Conservation (phyloP, 1,139 yeast genomes). For the Hansenula lynferdii region DNA sequence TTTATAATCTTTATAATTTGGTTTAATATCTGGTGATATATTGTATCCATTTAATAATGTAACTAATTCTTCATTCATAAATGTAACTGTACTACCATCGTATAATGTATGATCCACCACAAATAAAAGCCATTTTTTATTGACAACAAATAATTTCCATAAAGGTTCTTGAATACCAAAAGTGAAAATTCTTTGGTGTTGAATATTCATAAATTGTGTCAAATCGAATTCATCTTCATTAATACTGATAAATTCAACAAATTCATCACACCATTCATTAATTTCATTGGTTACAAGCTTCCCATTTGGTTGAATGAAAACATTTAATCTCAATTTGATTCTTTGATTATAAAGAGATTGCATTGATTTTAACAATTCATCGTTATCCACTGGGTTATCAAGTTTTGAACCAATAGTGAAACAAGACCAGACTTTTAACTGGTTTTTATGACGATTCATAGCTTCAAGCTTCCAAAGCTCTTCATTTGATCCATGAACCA, state of each 20-base stretch:
- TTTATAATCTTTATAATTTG: not conserved
- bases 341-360: not conserved
- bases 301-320: not conserved
- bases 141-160: constrained; percentile 1
- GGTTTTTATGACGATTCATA: not conserved
- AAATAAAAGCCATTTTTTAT: not conserved
- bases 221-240: not conserved
- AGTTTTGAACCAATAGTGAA: not conserved
- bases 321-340: not conserved
- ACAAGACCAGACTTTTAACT: not conserved
- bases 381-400: not conserved
- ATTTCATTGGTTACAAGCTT: not conserved
- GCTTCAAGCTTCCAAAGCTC: not conserved
- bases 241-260: not conserved
- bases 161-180: not conserved
- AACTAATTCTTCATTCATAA: constrained; percentile 1
- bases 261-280: not conserved
- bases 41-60: not conserved
- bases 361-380: not conserved
- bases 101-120: constrained; percentile 1
- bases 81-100: constrained; percentile 2
- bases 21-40: not conserved
- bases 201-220: not conserved
- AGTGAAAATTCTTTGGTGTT: not conserved
- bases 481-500: not conserved